These are phyloP conservation scores for Diaporthe capsici DNA, from an alignment of 2,329 filamentous ascomycete genomes.

Conservation along the genomic window DNA sequence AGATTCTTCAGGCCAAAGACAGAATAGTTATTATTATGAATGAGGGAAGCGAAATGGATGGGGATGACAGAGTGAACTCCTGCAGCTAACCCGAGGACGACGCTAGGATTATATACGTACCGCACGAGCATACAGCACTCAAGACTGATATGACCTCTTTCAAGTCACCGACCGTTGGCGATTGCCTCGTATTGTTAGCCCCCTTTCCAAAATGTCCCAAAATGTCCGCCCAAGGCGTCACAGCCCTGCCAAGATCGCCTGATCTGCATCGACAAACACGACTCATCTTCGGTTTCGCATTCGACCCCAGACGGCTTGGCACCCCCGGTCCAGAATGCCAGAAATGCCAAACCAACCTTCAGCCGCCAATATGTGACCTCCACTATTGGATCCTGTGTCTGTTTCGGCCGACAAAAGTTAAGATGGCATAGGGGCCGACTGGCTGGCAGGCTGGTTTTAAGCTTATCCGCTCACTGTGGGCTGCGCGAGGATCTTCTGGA, in stretches of 20 bases:
- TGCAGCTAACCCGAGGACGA: background rate
- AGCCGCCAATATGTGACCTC: background rate
- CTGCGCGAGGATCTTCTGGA: background rate
- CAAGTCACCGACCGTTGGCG: too few species aligned
- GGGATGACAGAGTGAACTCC: background rate
- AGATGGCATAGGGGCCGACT: conserved; percentile 2
- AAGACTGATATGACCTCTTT: background rate
- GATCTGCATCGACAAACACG: conserved; percentile 10
- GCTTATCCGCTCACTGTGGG: background rate
- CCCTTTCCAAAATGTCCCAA: background rate
- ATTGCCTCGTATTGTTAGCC: background rate
- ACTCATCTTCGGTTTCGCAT: conserved; percentile 7
- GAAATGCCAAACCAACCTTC: background rate
- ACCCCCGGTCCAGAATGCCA: background rate
- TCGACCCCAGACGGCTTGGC: conserved; percentile 8
- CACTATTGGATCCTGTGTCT: background rate
- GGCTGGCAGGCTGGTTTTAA: background rate
- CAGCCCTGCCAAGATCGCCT: conserved; percentile 23
- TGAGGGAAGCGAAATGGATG: background rate
- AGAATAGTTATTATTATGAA: background rate
- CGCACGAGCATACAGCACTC: background rate
- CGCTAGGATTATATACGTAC: background rate
- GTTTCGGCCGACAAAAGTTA: conserved; percentile 11
- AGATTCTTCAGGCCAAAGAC: background rate
- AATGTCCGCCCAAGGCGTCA: background rate